Conservation (phyloP, 257 asterid species). For the Solanum dulcamara region DNA sequence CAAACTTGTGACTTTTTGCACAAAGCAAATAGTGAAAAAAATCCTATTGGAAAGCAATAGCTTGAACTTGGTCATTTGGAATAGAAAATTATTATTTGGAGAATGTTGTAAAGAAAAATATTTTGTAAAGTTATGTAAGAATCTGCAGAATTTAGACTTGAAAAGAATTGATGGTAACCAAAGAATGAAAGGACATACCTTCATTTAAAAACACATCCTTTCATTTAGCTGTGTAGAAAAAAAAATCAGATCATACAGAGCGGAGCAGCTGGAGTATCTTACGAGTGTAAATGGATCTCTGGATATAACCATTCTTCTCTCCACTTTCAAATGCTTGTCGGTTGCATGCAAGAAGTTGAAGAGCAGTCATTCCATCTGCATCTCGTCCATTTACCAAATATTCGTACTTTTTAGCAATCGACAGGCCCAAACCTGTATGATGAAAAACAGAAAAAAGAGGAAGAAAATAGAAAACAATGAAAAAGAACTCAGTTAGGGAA, state of each 20-base stretch:
- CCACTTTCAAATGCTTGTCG: neutral
- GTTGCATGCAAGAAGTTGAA: slow-evolving; percentile 7
- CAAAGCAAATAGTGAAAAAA: too few relatives aligned
- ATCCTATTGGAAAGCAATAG: too few relatives aligned
- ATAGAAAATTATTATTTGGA: too few relatives aligned
- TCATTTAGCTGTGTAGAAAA: neutral
- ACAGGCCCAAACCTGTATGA: neutral
- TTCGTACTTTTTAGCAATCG: neutral
- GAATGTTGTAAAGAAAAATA: too few relatives aligned
- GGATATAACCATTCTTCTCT: neutral
- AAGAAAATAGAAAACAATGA: neutral
- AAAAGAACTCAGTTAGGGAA: neutral
- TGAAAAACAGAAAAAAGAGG: neutral
- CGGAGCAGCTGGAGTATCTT: neutral
- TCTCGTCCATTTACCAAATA: neutral
- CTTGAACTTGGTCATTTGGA: too few relatives aligned
- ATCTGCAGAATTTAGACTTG: too few relatives aligned
- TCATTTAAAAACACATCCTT: too few relatives aligned
- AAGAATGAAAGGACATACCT: too few relatives aligned
- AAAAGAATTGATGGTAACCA: too few relatives aligned
- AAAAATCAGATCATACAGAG: neutral
- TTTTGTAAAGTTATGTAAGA: too few relatives aligned
- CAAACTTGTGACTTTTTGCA: too few relatives aligned
- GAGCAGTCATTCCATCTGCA: slow-evolving; percentile 10
- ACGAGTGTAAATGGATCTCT: neutral